Base-by-base conservation (phyloP, 2,329 filamentous ascomycete genomes). In the Botrytis medusae region DNA sequence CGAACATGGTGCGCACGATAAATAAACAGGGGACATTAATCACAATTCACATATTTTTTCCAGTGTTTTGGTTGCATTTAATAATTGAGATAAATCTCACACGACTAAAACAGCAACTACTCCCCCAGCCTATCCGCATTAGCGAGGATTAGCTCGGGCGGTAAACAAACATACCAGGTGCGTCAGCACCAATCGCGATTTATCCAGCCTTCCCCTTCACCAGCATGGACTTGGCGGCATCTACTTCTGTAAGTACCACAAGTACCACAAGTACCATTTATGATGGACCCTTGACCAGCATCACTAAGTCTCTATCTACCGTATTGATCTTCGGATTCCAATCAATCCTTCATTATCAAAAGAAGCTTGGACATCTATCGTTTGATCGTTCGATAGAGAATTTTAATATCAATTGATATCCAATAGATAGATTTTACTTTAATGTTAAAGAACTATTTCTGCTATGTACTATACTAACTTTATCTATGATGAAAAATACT, bases 201-300 rank as follows among this genome's bases (percentile, higher is more conserved):
- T 64, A 64, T 29, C 61, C 61, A 40, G 34, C 6, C 29, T 34
- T 20, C 29, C 42, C 42, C 29, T 34, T 51, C 63, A 32, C 44
- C 60, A 71, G 42, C 57, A 63, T 42, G 40, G 68, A 63, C 57
- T 71, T 68, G 57, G 67, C 54, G 67, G 54, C 67, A 69, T 69
- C 51, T 69, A 54, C 32, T 48, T 44, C 42, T 25, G 34, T 46
- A 54, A 69, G 65, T 29, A 57, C 37, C 29, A 69, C 65, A 37
- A 51, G 46, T 63, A 62, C 60, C 34, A 62, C n/a, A n/a, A n/a
- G n/a, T n/a, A n/a, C n/a, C n/a, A n/a, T 37, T 62, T 42, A 12
- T 62, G 48, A 51, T n/a, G 10, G 48, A 54, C 48, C 48, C 48
- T 54, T 20, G 42, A n/a, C 62, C 62, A 40, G 22, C 32, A 61